Evolutionary conservation across 345 rosid species (phyloP).

Genomic region (Alliaria petiolata): DNA sequence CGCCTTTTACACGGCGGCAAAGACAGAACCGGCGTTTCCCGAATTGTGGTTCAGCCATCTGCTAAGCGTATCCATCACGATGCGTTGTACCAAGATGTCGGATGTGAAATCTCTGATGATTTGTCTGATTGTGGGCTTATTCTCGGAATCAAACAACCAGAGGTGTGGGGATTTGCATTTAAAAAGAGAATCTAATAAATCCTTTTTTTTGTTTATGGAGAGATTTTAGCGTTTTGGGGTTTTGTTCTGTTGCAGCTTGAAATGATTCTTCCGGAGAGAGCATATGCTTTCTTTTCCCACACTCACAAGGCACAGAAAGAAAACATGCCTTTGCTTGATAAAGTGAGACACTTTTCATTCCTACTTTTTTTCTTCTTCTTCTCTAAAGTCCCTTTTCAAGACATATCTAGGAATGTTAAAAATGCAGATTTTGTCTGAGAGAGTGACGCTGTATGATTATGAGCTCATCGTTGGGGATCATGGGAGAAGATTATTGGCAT

Average conservation of each 20-base stretch:
- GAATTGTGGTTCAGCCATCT: conserved; percentile 86
- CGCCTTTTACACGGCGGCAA: conserved; percentile 68
- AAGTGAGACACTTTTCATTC: conserved; percentile 37
- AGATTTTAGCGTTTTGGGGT: neutral
- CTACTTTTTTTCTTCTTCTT: neutral
- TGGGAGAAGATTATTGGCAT: conserved; percentile 74
- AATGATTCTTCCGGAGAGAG: conserved; percentile 75
- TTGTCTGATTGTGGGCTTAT: conserved; percentile 86
- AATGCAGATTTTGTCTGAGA: conserved; percentile 60
- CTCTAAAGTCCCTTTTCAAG: no score
- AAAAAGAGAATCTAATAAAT: neutral
- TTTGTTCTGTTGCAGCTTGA: conserved; percentile 47
- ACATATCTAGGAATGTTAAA: neutral
- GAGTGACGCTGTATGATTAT: conserved; percentile 76
- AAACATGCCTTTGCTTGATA: conserved; percentile 80
- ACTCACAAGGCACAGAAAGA: conserved; percentile 89
- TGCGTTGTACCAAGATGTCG: conserved; percentile 71
- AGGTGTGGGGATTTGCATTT: conserved; percentile 34
- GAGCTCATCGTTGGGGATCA: conserved; percentile 77
- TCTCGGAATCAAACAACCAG: conserved; percentile 79
- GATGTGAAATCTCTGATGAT: conserved; percentile 81
- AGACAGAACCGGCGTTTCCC: conserved; percentile 65
- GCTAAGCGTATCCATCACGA: conserved; percentile 88
- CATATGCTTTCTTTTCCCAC: conserved; percentile 90
- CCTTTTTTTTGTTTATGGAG: neutral